Evolutionary conservation across 176 grass and related monocot species (phyloP), one percentile per base, ranked within the genome.

Genomic region (Lolium rigidum): DNA sequence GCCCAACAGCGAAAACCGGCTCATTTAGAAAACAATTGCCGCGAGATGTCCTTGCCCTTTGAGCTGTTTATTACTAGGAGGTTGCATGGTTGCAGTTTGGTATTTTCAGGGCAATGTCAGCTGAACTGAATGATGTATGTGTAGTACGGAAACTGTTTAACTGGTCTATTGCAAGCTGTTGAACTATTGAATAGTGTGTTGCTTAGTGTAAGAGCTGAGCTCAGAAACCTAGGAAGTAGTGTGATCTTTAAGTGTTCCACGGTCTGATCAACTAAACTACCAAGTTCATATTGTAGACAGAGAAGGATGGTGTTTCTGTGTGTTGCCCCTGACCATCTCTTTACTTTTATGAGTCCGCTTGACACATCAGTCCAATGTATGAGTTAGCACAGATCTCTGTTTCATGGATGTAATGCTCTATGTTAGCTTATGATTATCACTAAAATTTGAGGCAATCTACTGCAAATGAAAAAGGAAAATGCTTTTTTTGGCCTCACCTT

Each of bases 361-460:
- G 26, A 28, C 26, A 28, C 26, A 28, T 28, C 26, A 28, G 26
- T 28, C 26, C 26, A 28, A 28, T 28, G 26, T 28, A 28, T 28
- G 26, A 28, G 26, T 28, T 28, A 28, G 26, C 26, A 28, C 15
- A 26, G 17, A 81, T 5, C 63, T 76, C 56, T 61, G 13, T 54
- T 71, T 63, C 26, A 79, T 88, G 15, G 10, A 31, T 73, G 13
- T 72, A 16, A 51, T 18, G 13, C 46, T 80, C 16, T 35, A 44
- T 21, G 67, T 85, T 84, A 57, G n/a, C 59, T 74, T 70, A 48
- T 78, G 17, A 7, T 15, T 69, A 75, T 10, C 6, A 68, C 22
- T 56, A 10, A 66, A 84, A 21, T 11, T 51, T 85, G 79, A 63
- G 69, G 7, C 7, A 28, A 28, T 28, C 26, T 28, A 28, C 26